Conservation (phyloP, 2,329 filamentous ascomycete species). For the Ophiosphaerella korrae region DNA sequence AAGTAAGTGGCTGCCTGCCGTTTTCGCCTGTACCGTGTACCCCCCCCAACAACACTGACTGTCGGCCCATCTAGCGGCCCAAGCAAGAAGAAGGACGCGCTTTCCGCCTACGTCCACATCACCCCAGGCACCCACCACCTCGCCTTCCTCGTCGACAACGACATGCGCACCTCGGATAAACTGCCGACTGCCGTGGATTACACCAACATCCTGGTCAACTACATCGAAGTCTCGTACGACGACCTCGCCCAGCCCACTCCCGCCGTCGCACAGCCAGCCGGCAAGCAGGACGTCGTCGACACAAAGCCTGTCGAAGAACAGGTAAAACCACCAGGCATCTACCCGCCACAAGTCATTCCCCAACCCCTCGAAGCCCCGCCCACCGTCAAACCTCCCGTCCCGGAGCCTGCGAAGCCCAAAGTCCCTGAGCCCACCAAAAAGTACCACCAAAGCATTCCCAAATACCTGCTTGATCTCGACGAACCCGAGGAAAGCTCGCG, state of each 20-base stretch:
- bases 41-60: constrained; percentile 36
- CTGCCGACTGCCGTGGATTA: constrained; percentile 96
- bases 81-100: constrained; percentile 59
- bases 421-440: constrained; percentile 49
- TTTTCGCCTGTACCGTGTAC: constrained; percentile 9
- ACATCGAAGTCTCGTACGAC: constrained; percentile 87
- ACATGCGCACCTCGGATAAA: constrained; percentile 86
- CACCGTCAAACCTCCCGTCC: constrained; percentile 25
- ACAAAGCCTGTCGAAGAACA: constrained; percentile 32
- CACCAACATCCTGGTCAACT: constrained; percentile 97
- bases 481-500: constrained; percentile 76
- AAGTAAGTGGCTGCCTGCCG: constrained; percentile 65
- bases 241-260: constrained; percentile 57
- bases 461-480: constrained; percentile 86
- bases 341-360: constrained; percentile 48
- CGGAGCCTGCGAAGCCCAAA: constrained; percentile 34
- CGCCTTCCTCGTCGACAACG: constrained; percentile 92
- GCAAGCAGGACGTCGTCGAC: constrained; percentile 24
- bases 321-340: constrained; percentile 29
- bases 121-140: constrained; percentile 95
- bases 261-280: constrained; percentile 18
- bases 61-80: constrained; percentile 39
- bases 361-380: constrained; percentile 46
- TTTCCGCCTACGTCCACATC: constrained; percentile 79
- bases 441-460: constrained; percentile 78